Evolutionary conservation across 768 basidiomycete species (phyloP).

Genomic region (Pisolithus marmoratus): DNA sequence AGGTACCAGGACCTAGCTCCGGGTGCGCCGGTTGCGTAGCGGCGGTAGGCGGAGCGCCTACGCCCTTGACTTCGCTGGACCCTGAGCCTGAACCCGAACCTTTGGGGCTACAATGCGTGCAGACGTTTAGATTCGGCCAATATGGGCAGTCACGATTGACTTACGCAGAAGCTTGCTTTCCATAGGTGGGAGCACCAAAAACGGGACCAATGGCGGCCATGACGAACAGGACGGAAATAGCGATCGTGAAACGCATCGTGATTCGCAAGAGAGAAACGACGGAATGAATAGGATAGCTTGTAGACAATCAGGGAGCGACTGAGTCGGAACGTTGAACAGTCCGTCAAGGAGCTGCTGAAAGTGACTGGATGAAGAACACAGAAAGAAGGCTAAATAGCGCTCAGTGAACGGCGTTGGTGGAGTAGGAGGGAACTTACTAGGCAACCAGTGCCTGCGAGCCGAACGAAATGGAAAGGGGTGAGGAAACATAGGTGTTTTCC

Average conservation of each 20-base stretch:
- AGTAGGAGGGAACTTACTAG: conserved; percentile 10
- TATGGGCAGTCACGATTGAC: too few relatives aligned
- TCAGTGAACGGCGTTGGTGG: conserved; percentile 1
- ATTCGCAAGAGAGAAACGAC: not conserved
- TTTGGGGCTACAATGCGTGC: too few relatives aligned
- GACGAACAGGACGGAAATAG: conserved; percentile 6
- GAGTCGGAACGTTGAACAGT: conserved; percentile 5
- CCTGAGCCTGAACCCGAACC: too few relatives aligned
- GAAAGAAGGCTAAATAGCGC: conserved; percentile 8
- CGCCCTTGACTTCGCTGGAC: too few relatives aligned
- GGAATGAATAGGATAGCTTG: not conserved
- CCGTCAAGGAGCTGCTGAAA: conserved; percentile 10
- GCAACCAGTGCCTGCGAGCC: conserved; percentile 14
- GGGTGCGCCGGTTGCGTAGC: too few relatives aligned
- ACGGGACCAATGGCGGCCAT: conserved; percentile 1
- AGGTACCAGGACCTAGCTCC: too few relatives aligned
- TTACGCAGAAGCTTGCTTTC: too few relatives aligned
- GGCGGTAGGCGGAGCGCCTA: too few relatives aligned
- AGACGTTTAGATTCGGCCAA: too few relatives aligned
- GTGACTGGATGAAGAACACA: conserved; percentile 4
- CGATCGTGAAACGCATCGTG: conserved; percentile 7
- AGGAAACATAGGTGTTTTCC: not conserved
- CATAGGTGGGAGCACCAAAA: conserved; percentile 5
- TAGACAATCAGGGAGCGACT: conserved; percentile 1
- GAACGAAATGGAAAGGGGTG: conserved; percentile 11